phyloP scores from a whole-genome alignment of 345 rosid genomes.

The Odontarrhena argentea region DNA sequence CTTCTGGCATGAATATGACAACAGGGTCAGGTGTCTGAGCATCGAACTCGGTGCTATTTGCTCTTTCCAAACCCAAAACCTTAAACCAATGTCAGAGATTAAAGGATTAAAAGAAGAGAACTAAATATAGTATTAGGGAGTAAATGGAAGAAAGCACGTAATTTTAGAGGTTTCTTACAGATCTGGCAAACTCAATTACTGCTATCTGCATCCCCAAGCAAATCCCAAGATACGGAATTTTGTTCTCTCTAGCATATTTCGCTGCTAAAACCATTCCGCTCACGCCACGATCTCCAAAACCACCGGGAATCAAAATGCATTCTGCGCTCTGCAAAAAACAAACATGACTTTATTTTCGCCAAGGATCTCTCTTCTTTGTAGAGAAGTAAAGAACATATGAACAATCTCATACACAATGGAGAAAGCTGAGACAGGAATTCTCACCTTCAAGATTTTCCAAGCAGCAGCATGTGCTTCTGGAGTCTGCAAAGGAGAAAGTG shows the following conservation, averaged over 20 bases:
- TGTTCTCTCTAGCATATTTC: slow-evolving; percentile 86
- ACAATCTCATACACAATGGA: slow-evolving; percentile 14
- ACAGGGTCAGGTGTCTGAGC: slow-evolving; percentile 73
- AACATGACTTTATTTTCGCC: not conserved
- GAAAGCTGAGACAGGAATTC: slow-evolving; percentile 16
- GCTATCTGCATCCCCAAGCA: slow-evolving; percentile 99
- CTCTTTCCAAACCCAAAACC: slow-evolving; percentile 79
- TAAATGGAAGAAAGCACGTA: slow-evolving; percentile 4
- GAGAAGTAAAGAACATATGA: slow-evolving; percentile 12
- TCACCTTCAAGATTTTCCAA: slow-evolving; percentile 86
- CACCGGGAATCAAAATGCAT: slow-evolving; percentile 94
- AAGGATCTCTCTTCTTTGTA: slow-evolving; percentile 9
- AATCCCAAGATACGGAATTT: slow-evolving; percentile 89
- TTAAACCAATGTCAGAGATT: slow-evolving; percentile 40
- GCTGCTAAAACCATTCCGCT: slow-evolving; percentile 95
- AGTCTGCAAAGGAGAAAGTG: slow-evolving; percentile 51
- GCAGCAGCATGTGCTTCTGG: slow-evolving; percentile 86
- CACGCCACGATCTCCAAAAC: slow-evolving; percentile 98
- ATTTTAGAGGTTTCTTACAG: slow-evolving; percentile 53
- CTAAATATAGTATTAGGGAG: not conserved
- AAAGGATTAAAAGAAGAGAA: slow-evolving; percentile 21
- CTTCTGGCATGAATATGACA: slow-evolving; percentile 97
- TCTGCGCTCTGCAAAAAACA: slow-evolving; percentile 68
- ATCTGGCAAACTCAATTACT: slow-evolving; percentile 91
- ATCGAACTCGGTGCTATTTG: slow-evolving; percentile 90